Conservation (phyloP, 306 rosid genomes). For the Glycine soja region DNA sequence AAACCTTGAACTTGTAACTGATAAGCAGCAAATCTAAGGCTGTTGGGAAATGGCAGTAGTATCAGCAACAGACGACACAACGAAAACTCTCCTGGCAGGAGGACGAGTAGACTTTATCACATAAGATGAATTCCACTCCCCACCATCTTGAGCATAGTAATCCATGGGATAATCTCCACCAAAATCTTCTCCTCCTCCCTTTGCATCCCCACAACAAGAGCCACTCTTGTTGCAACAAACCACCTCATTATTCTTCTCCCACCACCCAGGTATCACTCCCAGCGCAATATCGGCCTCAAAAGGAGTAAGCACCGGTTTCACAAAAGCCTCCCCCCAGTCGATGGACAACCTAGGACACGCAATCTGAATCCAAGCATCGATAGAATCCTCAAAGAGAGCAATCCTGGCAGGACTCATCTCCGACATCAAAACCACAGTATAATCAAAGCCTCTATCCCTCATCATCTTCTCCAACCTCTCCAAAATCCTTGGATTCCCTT, state of each 20-base stretch:
- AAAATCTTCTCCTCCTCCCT: slow-evolving; percentile 38
- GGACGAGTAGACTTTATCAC: slow-evolving; percentile 58
- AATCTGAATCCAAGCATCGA: slow-evolving; percentile 97
- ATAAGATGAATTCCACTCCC: slow-evolving; percentile 94
- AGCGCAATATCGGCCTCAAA: slow-evolving; percentile 90
- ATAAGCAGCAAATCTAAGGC: slow-evolving; percentile 25
- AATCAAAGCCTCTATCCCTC: slow-evolving; percentile 65
- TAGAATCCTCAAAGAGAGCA: slow-evolving; percentile 74
- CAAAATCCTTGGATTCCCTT: slow-evolving; percentile 89
- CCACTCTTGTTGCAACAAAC: slow-evolving; percentile 45
- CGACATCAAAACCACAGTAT: slow-evolving; percentile 84
- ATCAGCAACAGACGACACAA: slow-evolving; percentile 39
- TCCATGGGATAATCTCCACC: slow-evolving; percentile 94
- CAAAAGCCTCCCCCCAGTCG: slow-evolving; percentile 95
- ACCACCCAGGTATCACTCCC: slow-evolving; percentile 91
- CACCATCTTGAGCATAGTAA: slow-evolving; percentile 92
- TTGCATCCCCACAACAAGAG: slow-evolving; percentile 39
- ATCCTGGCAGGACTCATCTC: slow-evolving; percentile 84
- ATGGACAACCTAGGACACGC: slow-evolving; percentile 94
- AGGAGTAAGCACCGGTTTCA: slow-evolving; percentile 83
- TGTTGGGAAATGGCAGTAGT: slow-evolving; percentile 31
- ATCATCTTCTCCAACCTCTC: slow-evolving; percentile 78
- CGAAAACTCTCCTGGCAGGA: slow-evolving; percentile 52
- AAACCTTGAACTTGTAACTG: not conserved
- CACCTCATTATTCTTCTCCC: slow-evolving; percentile 62